phyloP scores from a whole-genome alignment of 2,329 filamentous ascomycete species.

The Cordyceps fumosorosea region DNA sequence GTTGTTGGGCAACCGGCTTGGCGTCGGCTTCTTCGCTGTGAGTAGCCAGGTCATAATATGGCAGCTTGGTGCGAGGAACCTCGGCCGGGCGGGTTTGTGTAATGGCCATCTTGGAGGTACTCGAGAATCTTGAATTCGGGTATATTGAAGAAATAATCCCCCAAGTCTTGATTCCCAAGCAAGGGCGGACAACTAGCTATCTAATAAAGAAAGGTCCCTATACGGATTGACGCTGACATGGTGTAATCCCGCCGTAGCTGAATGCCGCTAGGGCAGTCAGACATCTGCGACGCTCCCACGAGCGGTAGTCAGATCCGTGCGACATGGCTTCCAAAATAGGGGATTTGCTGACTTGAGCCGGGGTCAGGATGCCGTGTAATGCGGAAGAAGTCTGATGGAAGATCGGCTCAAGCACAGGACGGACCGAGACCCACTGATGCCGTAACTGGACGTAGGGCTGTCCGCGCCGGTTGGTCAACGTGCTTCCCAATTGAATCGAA shows the following conservation, averaged over 20 bases:
- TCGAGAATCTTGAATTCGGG: background rate
- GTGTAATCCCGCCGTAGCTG: slow-evolving; percentile 9
- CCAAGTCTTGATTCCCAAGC: background rate
- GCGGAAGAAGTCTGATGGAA: background rate
- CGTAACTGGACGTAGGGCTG: background rate
- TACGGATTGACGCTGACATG: slow-evolving; percentile 9
- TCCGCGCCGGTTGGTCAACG: background rate
- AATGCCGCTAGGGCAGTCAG: slow-evolving; percentile 12
- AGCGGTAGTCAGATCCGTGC: background rate
- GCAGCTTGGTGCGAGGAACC: slow-evolving; percentile 10
- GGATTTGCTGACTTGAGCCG: background rate
- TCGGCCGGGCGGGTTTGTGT: slow-evolving; percentile 2
- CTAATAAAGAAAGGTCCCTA: slow-evolving; percentile 5
- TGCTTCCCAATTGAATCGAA: background rate
- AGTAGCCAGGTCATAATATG: slow-evolving; percentile 7
- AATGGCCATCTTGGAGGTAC: slow-evolving; percentile 3
- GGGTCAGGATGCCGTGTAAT: background rate
- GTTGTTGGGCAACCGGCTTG: slow-evolving; percentile 1
- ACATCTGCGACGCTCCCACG: background rate
- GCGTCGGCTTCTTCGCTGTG: slow-evolving; percentile 9
- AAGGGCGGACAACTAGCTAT: background rate
- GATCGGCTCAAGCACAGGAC: slow-evolving; percentile 3
- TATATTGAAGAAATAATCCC: background rate
- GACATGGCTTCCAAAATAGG: slow-evolving; percentile 8
- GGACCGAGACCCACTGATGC: slow-evolving; percentile 3